A percentile compares a stretch with the other conserved stretches of the same genome.
Conservation (phyloP, 2,329 filamentous ascomycete species). For the Aspergillus terreus region DNA sequence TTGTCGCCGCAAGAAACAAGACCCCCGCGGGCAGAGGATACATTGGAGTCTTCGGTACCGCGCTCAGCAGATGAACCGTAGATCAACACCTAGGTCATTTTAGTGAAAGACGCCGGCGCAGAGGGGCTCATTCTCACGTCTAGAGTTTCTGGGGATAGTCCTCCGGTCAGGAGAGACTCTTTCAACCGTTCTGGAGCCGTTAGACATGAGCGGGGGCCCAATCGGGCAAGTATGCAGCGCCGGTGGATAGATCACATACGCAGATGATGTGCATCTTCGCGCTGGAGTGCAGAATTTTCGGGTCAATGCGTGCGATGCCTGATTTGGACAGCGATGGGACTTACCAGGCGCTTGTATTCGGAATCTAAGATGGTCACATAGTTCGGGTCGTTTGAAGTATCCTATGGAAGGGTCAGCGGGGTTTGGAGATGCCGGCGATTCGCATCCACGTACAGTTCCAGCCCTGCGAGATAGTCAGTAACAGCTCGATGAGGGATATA, state of each 20-base stretch:
- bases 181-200: slow-evolving; percentile 43
- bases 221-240: background rate
- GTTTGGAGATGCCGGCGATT: background rate
- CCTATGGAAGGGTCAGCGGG: slow-evolving; percentile 15
- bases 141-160: slow-evolving; percentile 48
- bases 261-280: slow-evolving; percentile 14
- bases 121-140: slow-evolving; percentile 31
- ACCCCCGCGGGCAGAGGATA: background rate
- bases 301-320: background rate
- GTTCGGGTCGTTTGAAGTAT: slow-evolving; percentile 35
- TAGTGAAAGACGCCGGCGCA: background rate
- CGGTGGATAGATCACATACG: slow-evolving; percentile 7
- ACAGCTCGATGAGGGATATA: background rate
- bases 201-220: slow-evolving; percentile 3
- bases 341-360: slow-evolving; percentile 60
- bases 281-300: slow-evolving; percentile 7
- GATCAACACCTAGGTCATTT: slow-evolving; percentile 16
- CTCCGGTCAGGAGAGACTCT: slow-evolving; percentile 48
- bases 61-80: slow-evolving; percentile 7
- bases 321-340: slow-evolving; percentile 13
- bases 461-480: slow-evolving; percentile 6
- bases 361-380: slow-evolving; percentile 55
- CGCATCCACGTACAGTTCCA: slow-evolving; percentile 9
- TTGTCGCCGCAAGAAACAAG: background rate
- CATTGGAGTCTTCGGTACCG: background rate